Percentiles rank a stretch among this genome's conserved stretches.
Evolutionary conservation across 148 eudicot species (phyloP).

Genomic region (Polygonum maritimum): DNA sequence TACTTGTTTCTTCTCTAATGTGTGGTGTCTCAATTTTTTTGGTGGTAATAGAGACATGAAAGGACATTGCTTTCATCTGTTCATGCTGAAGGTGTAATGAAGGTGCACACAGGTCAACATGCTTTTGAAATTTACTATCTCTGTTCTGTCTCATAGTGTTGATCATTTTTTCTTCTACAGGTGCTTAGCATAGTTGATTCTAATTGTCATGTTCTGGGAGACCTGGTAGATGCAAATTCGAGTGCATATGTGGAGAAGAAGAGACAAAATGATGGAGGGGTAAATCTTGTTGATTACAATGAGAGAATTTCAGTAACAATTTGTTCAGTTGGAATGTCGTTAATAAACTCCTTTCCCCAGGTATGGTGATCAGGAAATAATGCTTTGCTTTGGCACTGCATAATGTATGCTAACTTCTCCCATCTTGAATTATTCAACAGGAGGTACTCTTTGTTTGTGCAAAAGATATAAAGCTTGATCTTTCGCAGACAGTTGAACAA

Average conservation of each 20-base stretch:
- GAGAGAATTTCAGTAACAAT: conserved; percentile 56
- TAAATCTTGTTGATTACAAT: conserved; percentile 34
- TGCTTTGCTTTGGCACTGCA: background rate
- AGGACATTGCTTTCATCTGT: conserved; percentile 71
- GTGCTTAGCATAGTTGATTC: conserved; percentile 88
- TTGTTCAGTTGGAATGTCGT: conserved; percentile 78
- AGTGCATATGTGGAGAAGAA: conserved; percentile 32
- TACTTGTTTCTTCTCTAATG: background rate
- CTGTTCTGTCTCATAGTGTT: background rate
- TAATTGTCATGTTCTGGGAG: conserved; percentile 57
- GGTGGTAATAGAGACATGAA: conserved; percentile 53
- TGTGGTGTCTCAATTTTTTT: conserved; percentile 1
- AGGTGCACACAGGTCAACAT: conserved; percentile 31
- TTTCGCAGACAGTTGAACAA: conserved; percentile 61
- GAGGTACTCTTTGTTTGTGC: conserved; percentile 84
- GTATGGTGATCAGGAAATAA: conserved; percentile 21
- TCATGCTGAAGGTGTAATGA: conserved; percentile 90
- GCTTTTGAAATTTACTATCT: background rate
- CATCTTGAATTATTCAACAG: conserved; percentile 25
- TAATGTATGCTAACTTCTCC: background rate
- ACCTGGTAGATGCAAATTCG: conserved; percentile 32
- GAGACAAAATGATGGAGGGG: conserved; percentile 28
- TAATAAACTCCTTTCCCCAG: conserved; percentile 77
- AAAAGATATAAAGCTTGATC: conserved; percentile 45
- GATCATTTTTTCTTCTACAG: conserved; percentile 27